phyloP scores from a whole-genome alignment of 2,329 filamentous ascomycete genomes.

The Monosporascus sp. region DNA sequence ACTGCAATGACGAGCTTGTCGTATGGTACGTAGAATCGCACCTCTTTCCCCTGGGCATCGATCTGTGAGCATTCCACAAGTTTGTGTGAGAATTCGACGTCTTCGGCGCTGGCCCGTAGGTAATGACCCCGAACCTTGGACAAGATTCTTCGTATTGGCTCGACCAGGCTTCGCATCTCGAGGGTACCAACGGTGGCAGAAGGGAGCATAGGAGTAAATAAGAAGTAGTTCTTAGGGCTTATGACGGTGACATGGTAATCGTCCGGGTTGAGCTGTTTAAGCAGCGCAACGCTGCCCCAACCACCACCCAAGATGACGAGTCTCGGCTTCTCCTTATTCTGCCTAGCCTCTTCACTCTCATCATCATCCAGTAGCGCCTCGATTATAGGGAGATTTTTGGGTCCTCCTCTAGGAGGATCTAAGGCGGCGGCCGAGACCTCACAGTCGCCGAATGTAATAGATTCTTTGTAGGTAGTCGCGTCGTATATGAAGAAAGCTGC shows the following conservation, averaged over 20 bases:
- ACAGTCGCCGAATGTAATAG: slow-evolving; percentile 63
- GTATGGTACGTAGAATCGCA: slow-evolving; percentile 89
- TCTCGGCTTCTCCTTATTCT: slow-evolving; percentile 81
- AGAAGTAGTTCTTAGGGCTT: slow-evolving; percentile 91
- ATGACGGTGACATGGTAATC: slow-evolving; percentile 96
- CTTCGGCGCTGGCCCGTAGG: slow-evolving; percentile 77
- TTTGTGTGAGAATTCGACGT: slow-evolving; percentile 88
- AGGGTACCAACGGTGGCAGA: slow-evolving; percentile 95
- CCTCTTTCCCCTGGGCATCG: slow-evolving; percentile 65
- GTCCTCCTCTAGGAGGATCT: slow-evolving; percentile 74
- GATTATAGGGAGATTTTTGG: slow-evolving; percentile 90
- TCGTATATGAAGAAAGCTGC: slow-evolving; percentile 91
- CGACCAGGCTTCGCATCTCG: slow-evolving; percentile 83
- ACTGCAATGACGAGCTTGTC: slow-evolving; percentile 94
- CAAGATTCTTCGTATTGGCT: slow-evolving; percentile 85
- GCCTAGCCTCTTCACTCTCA: slow-evolving; percentile 64
- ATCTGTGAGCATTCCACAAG: slow-evolving; percentile 79
- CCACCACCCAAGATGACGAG: slow-evolving; percentile 90
- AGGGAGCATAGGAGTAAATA: slow-evolving; percentile 97
- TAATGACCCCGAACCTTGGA: slow-evolving; percentile 79
- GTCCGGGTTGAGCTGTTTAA: slow-evolving; percentile 84
- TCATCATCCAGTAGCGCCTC: slow-evolving; percentile 87
- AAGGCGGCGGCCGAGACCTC: slow-evolving; percentile 81
- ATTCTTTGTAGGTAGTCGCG: slow-evolving; percentile 79
- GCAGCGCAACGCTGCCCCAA: slow-evolving; percentile 87